Evolutionary conservation across 352 stramenopile species (phyloP).

Genomic region (Lagenidium sp.): DNA sequence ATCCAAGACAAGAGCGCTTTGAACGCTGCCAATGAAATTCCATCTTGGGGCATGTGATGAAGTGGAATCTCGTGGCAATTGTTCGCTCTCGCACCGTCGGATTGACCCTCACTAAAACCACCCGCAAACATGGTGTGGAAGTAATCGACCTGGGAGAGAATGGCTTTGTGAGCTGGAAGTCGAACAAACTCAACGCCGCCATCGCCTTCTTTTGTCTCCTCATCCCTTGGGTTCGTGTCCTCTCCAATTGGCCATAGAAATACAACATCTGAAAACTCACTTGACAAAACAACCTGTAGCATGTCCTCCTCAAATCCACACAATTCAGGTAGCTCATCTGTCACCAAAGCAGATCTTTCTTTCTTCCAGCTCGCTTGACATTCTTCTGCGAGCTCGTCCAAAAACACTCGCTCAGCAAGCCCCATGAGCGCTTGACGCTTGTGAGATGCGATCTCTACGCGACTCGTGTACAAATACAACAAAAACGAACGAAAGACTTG

Average conservation of each 20-base stretch:
- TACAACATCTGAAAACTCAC: slow-evolving; percentile 48
- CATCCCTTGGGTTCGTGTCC: slow-evolving; percentile 2
- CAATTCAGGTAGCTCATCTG: slow-evolving; percentile 16
- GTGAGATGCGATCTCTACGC: slow-evolving; percentile 48
- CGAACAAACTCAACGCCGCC: slow-evolving; percentile 14
- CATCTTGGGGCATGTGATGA: slow-evolving; percentile 64
- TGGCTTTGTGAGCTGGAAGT: slow-evolving; percentile 55
- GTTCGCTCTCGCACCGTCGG: neutral
- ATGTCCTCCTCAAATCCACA: slow-evolving; percentile 50
- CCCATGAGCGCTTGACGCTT: slow-evolving; percentile 41
- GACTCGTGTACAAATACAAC: slow-evolving; percentile 61
- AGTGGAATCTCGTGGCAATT: slow-evolving; percentile 46
- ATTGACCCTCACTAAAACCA: slow-evolving; percentile 59
- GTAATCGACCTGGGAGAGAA: slow-evolving; percentile 72
- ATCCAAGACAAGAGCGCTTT: slow-evolving; percentile 54
- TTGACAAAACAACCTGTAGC: slow-evolving; percentile 29
- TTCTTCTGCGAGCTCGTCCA: slow-evolving; percentile 30
- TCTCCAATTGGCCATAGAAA: slow-evolving; percentile 56
- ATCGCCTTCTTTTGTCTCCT: slow-evolving; percentile 11
- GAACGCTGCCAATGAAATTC: slow-evolving; percentile 56
- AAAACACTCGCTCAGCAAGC: slow-evolving; percentile 46
- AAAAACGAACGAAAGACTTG: slow-evolving; percentile 61
- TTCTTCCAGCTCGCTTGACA: slow-evolving; percentile 56
- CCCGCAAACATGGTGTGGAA: slow-evolving; percentile 77
- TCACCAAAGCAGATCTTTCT: slow-evolving; percentile 6